Percentiles rank a stretch among this genome's conserved stretches.
Conservation (phyloP, 495 filamentous ascomycete species). For the Trichoderma parareesei region DNA sequence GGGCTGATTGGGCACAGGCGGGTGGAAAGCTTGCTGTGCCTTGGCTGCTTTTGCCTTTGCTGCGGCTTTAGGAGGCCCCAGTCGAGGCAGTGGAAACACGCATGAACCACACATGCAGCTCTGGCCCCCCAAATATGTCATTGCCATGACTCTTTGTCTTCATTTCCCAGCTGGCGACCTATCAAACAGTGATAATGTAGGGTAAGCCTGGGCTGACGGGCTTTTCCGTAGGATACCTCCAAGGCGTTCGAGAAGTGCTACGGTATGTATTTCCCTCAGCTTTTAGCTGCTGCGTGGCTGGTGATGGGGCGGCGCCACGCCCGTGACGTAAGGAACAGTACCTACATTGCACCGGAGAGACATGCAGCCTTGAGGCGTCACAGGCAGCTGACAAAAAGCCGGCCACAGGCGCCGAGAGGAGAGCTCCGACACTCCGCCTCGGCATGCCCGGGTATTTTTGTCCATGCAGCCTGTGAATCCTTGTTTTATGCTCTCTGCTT, state of each 20-base stretch:
- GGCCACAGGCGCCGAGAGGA: neutral
- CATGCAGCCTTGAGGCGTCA: neutral
- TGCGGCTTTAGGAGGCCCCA: neutral
- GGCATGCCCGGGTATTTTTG: neutral
- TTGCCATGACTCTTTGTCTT: neutral
- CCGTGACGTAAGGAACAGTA: neutral
- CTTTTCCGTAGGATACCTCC: neutral
- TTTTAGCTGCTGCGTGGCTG: conserved; percentile 2
- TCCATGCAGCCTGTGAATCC: neutral
- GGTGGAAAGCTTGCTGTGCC: neutral
- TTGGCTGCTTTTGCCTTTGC: neutral
- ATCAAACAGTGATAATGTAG: neutral
- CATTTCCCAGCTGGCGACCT: neutral
- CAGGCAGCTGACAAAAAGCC: neutral
- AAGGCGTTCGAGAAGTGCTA: neutral
- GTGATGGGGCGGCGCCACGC: neutral
- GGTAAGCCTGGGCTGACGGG: conserved; percentile 3
- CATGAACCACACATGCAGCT: neutral
- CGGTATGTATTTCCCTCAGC: conserved; percentile 6
- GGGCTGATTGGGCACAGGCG: no score
- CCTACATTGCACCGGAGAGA: neutral
- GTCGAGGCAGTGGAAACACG: neutral
- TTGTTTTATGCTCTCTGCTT: neutral
- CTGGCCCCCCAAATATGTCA: no score
- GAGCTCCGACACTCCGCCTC: neutral